These are phyloP conservation scores for Pythium folliculosum DNA, from an alignment of 352 stramenopile species.

Conservation along the genomic window DNA sequence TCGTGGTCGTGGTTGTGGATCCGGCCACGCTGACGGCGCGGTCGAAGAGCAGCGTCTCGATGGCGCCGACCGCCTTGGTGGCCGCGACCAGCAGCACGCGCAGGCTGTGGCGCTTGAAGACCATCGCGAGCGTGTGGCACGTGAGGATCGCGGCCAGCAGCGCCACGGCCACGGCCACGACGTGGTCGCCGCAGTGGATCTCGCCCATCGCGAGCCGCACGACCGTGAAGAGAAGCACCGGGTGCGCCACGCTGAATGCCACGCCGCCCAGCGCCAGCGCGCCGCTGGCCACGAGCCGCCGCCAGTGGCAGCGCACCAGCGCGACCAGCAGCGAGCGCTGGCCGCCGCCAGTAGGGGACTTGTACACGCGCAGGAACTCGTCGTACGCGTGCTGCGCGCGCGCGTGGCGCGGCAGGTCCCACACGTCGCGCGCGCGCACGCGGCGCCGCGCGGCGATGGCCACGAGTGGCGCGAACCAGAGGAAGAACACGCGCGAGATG, in stretches of 20 bases:
- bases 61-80: slow-evolving; percentile 21
- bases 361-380: slow-evolving; percentile 23
- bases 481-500: slow-evolving; percentile 26
- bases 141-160: slow-evolving; percentile 12
- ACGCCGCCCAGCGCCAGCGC: slow-evolving; percentile 13
- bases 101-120: slow-evolving; percentile 18
- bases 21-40: slow-evolving; percentile 5
- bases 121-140: not conserved
- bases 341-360: not conserved
- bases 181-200: not conserved
- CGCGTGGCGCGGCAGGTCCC: slow-evolving; percentile 18
- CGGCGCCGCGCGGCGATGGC: slow-evolving; percentile 18
- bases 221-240: slow-evolving; percentile 27
- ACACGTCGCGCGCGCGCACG: slow-evolving; percentile 20
- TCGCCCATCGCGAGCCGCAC: slow-evolving; percentile 18
- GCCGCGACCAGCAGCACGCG: slow-evolving; percentile 12
- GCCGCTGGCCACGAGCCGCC: slow-evolving; percentile 11
- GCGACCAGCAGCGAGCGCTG: slow-evolving; percentile 16
- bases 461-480: slow-evolving; percentile 26
- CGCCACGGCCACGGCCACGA: slow-evolving; percentile 8
- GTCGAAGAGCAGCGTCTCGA: slow-evolving; percentile 29
- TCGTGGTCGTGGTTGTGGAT: not conserved
- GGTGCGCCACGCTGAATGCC: slow-evolving; percentile 23
- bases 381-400: slow-evolving; percentile 21
- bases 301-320: slow-evolving; percentile 27